Evolutionary conservation across 768 basidiomycete species (phyloP).

Genomic region (Hebeloma cylindrosporum): DNA sequence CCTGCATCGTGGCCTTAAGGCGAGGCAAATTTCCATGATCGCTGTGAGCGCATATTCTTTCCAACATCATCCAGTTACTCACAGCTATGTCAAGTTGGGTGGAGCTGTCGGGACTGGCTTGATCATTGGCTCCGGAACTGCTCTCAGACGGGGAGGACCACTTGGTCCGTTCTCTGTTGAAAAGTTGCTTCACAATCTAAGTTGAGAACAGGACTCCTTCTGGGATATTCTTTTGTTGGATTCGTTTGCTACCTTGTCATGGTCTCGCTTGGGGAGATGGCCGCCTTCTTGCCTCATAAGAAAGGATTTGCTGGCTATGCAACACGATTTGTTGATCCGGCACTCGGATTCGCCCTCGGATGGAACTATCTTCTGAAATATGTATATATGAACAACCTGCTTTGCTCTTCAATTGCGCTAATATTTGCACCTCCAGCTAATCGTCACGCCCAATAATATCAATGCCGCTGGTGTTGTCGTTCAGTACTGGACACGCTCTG

Average conservation of each 20-base stretch:
- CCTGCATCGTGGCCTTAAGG: conserved; percentile 50
- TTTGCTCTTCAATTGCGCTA: too few species aligned
- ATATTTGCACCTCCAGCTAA: conserved; percentile 37
- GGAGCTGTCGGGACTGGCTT: conserved; percentile 56
- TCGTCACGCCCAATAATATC: conserved; percentile 66
- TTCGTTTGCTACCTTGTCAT: conserved; percentile 61
- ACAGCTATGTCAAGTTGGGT: conserved; percentile 35
- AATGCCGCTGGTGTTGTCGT: conserved; percentile 59
- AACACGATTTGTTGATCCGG: conserved; percentile 65
- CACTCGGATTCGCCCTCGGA: conserved; percentile 65
- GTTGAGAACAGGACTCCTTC: conserved; percentile 32
- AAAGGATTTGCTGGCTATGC: conserved; percentile 62
- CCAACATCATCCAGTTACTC: background rate
- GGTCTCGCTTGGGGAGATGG: conserved; percentile 53
- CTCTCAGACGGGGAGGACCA: conserved; percentile 54
- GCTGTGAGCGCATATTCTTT: conserved; percentile 32
- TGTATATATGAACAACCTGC: conserved; percentile 27
- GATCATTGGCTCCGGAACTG: conserved; percentile 60
- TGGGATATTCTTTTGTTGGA: conserved; percentile 51
- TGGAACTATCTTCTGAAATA: conserved; percentile 65
- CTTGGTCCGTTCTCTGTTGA: conserved; percentile 41
- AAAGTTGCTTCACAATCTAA: too few species aligned
- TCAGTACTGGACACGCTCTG: conserved; percentile 44
- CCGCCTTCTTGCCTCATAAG: conserved; percentile 56
- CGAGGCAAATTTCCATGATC: conserved; percentile 57